Conservation (phyloP, 2,329 filamentous ascomycete genomes). For the Pyrenophora graminea region DNA sequence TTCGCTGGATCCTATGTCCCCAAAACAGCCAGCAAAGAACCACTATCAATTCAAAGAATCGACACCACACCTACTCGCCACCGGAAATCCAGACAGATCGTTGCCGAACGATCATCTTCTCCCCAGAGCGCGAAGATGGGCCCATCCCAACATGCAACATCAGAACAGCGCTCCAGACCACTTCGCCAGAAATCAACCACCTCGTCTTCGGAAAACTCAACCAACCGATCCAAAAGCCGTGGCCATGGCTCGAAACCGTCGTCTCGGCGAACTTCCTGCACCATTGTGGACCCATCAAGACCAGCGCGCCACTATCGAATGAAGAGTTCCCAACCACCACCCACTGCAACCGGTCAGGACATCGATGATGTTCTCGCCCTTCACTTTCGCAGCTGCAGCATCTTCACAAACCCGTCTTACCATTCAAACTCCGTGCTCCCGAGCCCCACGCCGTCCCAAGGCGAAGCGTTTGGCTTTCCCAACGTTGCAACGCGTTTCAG, state of each 20-base stretch:
- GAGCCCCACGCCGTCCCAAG: slow-evolving; percentile 28
- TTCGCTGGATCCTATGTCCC: slow-evolving; percentile 32
- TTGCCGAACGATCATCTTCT: slow-evolving; percentile 7
- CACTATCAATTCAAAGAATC: slow-evolving; percentile 24
- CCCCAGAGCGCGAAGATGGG: slow-evolving; percentile 17
- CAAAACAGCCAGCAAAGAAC: slow-evolving; percentile 22
- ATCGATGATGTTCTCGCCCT: slow-evolving; percentile 47
- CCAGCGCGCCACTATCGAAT: slow-evolving; percentile 43
- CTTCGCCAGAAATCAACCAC: slow-evolving; percentile 33
- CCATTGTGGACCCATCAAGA: slow-evolving; percentile 40
- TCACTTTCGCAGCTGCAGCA: slow-evolving; percentile 45
- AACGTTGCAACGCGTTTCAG: slow-evolving; percentile 21
- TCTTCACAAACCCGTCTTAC: slow-evolving; percentile 41
- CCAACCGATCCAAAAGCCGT: slow-evolving; percentile 32
- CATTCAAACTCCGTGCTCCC: slow-evolving; percentile 27
- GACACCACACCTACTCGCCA: slow-evolving; percentile 30
- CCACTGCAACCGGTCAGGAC: slow-evolving; percentile 33
- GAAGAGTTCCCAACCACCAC: slow-evolving; percentile 37
- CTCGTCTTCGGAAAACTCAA: slow-evolving; percentile 37
- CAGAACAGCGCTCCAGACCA: slow-evolving; percentile 32
- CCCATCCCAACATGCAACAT: slow-evolving; percentile 22
- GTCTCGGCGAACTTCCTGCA: slow-evolving; percentile 42
- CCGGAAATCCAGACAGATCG: slow-evolving; percentile 19
- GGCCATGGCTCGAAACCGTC: slow-evolving; percentile 40
- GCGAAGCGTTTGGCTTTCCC: slow-evolving; percentile 15